Evolutionary conservation across 768 basidiomycete genomes (phyloP).

Genomic region (Cantharellus cinnabarinus): DNA sequence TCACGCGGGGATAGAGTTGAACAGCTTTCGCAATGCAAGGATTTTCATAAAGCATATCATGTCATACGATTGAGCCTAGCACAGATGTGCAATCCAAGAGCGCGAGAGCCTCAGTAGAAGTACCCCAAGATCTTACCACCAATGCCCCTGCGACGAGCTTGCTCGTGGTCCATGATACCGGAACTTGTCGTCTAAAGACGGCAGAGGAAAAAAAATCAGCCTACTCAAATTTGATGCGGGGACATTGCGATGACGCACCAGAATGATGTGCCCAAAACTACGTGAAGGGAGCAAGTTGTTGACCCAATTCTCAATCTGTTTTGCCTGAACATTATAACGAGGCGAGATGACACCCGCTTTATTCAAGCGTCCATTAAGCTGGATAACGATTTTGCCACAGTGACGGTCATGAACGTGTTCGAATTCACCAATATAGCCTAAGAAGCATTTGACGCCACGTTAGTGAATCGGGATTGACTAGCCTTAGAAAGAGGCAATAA

Average conservation of each 20-base stretch:
- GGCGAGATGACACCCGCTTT: slow-evolving; percentile 99
- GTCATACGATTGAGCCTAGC: no score
- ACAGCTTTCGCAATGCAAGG: no score
- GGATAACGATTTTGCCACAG: slow-evolving; percentile 91
- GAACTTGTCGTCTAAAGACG: slow-evolving; percentile 70
- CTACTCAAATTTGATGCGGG: not conserved
- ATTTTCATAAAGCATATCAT: no score
- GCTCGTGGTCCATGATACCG: slow-evolving; percentile 97
- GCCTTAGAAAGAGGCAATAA: not conserved
- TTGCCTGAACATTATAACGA: slow-evolving; percentile 88
- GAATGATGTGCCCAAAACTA: slow-evolving; percentile 90
- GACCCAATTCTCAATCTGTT: slow-evolving; percentile 89
- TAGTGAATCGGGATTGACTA: slow-evolving; percentile 5
- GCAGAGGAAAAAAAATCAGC: not conserved
- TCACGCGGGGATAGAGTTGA: no score
- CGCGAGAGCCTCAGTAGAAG: slow-evolving; percentile 41
- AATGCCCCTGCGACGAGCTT: slow-evolving; percentile 94
- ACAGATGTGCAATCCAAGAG: not conserved
- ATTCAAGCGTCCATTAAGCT: slow-evolving; percentile 95
- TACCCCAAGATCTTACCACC: slow-evolving; percentile 91
- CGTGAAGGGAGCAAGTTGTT: slow-evolving; percentile 89
- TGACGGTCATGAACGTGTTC: slow-evolving; percentile 99
- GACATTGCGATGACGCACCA: slow-evolving; percentile 30
- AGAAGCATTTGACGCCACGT: slow-evolving; percentile 12
- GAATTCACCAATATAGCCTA: slow-evolving; percentile 96